Base-by-base conservation (phyloP, 202 grass and related monocot species). In the Hordeum pubiflorum region DNA sequence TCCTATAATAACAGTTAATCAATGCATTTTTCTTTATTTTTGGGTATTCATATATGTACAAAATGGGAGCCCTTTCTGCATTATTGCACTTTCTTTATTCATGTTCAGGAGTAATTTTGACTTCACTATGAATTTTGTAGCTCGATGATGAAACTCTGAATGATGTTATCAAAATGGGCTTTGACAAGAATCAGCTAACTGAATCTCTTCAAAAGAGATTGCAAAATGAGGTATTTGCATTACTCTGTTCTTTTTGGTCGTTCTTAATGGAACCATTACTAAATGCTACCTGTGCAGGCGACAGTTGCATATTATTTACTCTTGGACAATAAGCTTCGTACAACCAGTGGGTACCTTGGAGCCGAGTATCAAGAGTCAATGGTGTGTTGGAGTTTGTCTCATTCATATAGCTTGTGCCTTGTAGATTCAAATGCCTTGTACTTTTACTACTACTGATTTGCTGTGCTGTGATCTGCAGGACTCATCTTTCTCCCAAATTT, bases 281-380 rank as follows among this genome's bases (percentile, higher is more conserved):
- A 74, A 64, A 9, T 68, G 72, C 17, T 65, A 7, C 79, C 0
- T 81, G 39, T 86, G 41, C 81, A 99, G 96, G 92, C 89, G 4
- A 99, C 96, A 44, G 96, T 99, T 85, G 89, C 96, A 63, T 99
- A 99, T 82, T 99, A 96, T 86, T 93, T 99, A 69, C 92, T 99
- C 76, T 58, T 99, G 82, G 96, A 99, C 73, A 99, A 99, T 80
- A 88, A 93, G 18, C 92, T 99, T 78, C 96, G 92, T 59, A 82
- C 92, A 82, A 91, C 89, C 32, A 99, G 92, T 22, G 96, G 96
- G n/a, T 99, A 99, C 82, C 90, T 99, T 81, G 96, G 96, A 14
- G 91, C 88, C 34, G 96, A 99, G 67, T 93, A 90, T 81, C 89
- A 99, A 84, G 96, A 96, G 85, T 84, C 92, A 77, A 85, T 91